A percentile compares a stretch with the other conserved stretches of the same genome.
Conservation (phyloP, 768 basidiomycete species). For the Rhodocollybia butyracea region DNA sequence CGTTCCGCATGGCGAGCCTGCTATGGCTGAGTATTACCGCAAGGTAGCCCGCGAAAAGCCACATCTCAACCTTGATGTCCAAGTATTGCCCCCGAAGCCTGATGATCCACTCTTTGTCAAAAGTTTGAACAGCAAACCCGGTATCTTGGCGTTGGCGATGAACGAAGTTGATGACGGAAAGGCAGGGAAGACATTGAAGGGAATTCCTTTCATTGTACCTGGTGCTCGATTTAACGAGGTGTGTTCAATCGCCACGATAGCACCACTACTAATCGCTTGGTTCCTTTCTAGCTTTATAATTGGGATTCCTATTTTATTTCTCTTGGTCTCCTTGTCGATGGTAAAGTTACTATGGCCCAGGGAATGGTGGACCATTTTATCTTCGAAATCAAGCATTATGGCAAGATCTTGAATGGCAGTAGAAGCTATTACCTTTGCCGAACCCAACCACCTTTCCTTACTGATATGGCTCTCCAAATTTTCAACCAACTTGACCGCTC, state of each 20-base stretch:
- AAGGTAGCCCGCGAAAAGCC: slow-evolving; percentile 89
- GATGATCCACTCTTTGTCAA: slow-evolving; percentile 90
- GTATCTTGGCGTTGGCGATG: slow-evolving; percentile 94
- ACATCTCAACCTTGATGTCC: slow-evolving; percentile 90
- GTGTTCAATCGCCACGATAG: slow-evolving; percentile 18
- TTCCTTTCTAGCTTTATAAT: slow-evolving; percentile 68
- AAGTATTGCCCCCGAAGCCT: slow-evolving; percentile 81
- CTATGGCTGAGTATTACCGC: slow-evolving; percentile 94
- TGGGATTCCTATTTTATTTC: slow-evolving; percentile 96
- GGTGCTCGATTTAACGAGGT: slow-evolving; percentile 95
- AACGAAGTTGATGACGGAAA: slow-evolving; percentile 78
- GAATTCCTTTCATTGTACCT: slow-evolving; percentile 96
- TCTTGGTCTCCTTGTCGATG: slow-evolving; percentile 92
- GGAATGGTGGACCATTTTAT: slow-evolving; percentile 99
- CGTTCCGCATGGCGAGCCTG: slow-evolving; percentile 88
- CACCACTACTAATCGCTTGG: neutral
- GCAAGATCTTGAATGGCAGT: slow-evolving; percentile 95
- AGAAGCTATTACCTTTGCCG: slow-evolving; percentile 94
- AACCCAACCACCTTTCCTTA: slow-evolving; percentile 97
- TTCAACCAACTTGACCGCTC: slow-evolving; percentile 93
- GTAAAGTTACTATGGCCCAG: slow-evolving; percentile 90
- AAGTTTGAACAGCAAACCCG: slow-evolving; percentile 91
- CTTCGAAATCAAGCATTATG: slow-evolving; percentile 97
- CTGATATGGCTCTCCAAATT: slow-evolving; percentile 97
- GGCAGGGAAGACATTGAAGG: slow-evolving; percentile 81